Evolutionary conservation across 1,284 basidiomycete genomes (phyloP), one percentile per base, ranked within the genome.

Genomic region (Lignosus rhinocerotis): DNA sequence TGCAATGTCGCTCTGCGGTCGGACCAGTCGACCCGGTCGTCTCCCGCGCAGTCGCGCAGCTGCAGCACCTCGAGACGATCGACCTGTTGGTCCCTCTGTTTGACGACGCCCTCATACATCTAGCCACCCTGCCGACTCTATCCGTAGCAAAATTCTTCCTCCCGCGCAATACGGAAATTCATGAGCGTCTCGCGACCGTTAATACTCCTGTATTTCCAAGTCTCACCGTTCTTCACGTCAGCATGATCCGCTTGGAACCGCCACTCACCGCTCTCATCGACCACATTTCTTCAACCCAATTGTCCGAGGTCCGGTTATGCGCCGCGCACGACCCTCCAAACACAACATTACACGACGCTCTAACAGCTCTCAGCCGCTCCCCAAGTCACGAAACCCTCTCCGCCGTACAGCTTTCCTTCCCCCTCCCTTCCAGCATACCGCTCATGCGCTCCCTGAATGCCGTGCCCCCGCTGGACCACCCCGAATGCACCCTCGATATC

Each of bases 371-470:
- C 17, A 46, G 51, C 36, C 38, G 30, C n/a, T 41, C 44, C 7
- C 60, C 63, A 17, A 53, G 58, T 41, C 44, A 33, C 16, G 60
- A 64, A 17, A 30, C 33, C 1, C 53, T 64, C 8, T 55, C 60
- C 36, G 32, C 56, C 2, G 30, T 64, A 3, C 36, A 45, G 4
- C 38, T 64, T 30, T 54, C 54, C 30, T 64, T 55, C 41, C 63
- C 63, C 1, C 55, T 64, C 7, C 53, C 60, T 2, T 60, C 55
- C 39, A 62, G 56, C 36, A 56, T 64, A 6, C 60, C 63, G 31
- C 63, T 61, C 44, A 61, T 64, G 63, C 51, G 58, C 7, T 64
- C 63, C 5, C 38, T 64, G 39, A 52, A 56, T 33, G 60, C 60
- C 34, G 32, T 60, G 1, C 60, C 63, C 7, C 63, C 63, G 3